These are phyloP conservation scores for Sungouiella blattae DNA, from an alignment of 805 yeast genomes.

Conservation along the genomic window DNA sequence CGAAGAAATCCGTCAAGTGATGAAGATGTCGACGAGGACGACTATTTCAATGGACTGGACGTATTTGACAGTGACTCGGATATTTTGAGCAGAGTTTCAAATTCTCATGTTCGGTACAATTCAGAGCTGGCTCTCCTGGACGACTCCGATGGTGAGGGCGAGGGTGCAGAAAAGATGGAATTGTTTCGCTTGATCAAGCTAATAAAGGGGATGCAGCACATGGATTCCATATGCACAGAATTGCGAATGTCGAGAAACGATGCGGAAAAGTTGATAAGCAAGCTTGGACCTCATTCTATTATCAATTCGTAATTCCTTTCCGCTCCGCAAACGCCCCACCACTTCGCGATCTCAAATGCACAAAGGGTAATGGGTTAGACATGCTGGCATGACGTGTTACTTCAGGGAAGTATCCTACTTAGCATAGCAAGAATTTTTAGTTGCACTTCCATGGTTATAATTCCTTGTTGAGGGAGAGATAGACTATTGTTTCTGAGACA, in stretches of 20 bases:
- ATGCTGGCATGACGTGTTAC: too few relatives aligned
- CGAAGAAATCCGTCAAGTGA: not conserved
- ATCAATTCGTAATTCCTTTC: conserved; percentile 27
- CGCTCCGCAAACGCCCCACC: too few relatives aligned
- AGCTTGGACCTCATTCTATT: conserved; percentile 33
- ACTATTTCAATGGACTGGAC: conserved; percentile 8
- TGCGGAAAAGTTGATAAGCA: conserved; percentile 45
- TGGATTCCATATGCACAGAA: conserved; percentile 71
- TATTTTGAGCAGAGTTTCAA: too few relatives aligned
- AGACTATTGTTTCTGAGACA: too few relatives aligned
- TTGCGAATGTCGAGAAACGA: conserved; percentile 53
- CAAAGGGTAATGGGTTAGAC: too few relatives aligned
- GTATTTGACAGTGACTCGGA: conserved; percentile 16
- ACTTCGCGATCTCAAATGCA: too few relatives aligned
- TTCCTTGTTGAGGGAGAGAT: too few relatives aligned
- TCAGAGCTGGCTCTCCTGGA: too few relatives aligned
- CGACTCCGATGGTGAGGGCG: conserved; percentile 3
- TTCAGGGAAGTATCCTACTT: too few relatives aligned
- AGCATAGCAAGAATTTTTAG: too few relatives aligned
- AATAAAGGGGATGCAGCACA: conserved; percentile 49
- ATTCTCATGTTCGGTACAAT: too few relatives aligned
- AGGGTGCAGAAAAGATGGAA: conserved; percentile 22
- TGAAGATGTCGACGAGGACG: not conserved
- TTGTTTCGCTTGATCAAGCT: conserved; percentile 39
- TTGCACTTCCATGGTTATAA: too few relatives aligned